Percentiles rank a stretch among this genome's conserved stretches.
These are phyloP conservation scores for Phaffia australis DNA, from an alignment of 768 basidiomycete species.

Conservation along the genomic window DNA sequence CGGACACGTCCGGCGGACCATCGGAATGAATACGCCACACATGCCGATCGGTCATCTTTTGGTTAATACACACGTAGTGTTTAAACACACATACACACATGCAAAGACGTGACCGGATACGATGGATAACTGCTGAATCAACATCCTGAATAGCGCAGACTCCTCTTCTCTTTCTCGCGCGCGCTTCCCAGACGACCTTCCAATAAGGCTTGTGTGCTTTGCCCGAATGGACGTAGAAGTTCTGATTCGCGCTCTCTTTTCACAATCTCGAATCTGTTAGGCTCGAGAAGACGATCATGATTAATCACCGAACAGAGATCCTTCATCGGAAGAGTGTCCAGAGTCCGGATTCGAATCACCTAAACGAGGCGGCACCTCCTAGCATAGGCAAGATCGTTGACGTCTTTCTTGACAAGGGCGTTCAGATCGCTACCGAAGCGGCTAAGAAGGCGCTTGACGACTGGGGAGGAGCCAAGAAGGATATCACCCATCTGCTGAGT, in stretches of 20 bases:
- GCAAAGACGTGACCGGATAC: no score
- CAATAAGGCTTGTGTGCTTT: not conserved
- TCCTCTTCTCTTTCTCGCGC: not conserved
- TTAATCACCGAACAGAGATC: conserved; percentile 8
- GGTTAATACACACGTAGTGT: no score
- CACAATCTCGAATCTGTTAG: not conserved
- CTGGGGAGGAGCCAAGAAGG: not conserved
- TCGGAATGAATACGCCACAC: no score
- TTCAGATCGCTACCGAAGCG: not conserved
- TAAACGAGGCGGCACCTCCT: not conserved
- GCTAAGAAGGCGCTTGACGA: not conserved
- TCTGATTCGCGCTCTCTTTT: not conserved
- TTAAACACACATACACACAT: no score
- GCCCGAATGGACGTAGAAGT: not conserved
- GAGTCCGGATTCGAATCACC: not conserved
- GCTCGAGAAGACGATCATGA: not conserved
- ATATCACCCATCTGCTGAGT: not conserved
- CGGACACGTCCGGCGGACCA: no score
- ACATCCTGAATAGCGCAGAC: not conserved
- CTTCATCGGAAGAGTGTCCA: not conserved
- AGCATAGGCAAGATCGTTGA: not conserved
- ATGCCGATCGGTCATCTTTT: no score
- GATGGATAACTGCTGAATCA: no score
- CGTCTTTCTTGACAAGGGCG: not conserved
- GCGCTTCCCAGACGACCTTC: not conserved